phyloP scores from a whole-genome alignment of 345 rosid genomes.

The Brassica nigra region DNA sequence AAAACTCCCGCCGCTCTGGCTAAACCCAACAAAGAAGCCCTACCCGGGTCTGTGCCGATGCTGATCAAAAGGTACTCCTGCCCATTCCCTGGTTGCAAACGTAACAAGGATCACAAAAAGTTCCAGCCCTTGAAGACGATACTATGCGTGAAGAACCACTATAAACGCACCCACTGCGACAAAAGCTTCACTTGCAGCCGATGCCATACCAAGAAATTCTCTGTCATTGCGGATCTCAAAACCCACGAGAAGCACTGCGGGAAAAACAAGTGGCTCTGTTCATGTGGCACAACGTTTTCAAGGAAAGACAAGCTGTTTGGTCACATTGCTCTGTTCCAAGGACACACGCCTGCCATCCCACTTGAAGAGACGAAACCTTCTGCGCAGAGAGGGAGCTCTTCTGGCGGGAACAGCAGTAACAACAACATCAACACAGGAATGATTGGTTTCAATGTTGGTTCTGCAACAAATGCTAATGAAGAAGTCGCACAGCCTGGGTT shows the following conservation, averaged over 20 bases:
- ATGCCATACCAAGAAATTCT: conserved; percentile 93
- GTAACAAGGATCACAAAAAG: conserved; percentile 96
- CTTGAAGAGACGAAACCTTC: conserved; percentile 62
- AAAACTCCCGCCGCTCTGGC: conserved; percentile 93
- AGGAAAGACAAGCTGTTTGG: conserved; percentile 99
- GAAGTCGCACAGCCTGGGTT: conserved; percentile 38
- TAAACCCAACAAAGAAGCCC: conserved; percentile 74
- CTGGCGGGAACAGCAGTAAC: conserved; percentile 34
- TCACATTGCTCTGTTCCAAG: conserved; percentile 92
- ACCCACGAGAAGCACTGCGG: conserved; percentile 99
- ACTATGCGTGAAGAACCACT: conserved; percentile 92
- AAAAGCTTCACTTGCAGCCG: conserved; percentile 88
- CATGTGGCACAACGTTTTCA: conserved; percentile 95
- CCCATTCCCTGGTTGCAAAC: conserved; percentile 89
- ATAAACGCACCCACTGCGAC: conserved; percentile 96
- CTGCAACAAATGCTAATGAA: conserved; percentile 42
- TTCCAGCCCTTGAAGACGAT: conserved; percentile 94
- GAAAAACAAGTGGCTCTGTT: conserved; percentile 95
- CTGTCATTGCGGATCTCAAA: conserved; percentile 91
- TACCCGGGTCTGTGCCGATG: conserved; percentile 56
- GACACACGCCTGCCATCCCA: conserved; percentile 96
- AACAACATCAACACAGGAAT: conserved; percentile 26
- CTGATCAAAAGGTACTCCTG: conserved; percentile 91
- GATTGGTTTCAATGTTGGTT: conserved; percentile 42
- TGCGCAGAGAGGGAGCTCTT: conserved; percentile 45